Conservation (phyloP, 768 basidiomycete species). For the Boletus pseudo-olivaceus region DNA sequence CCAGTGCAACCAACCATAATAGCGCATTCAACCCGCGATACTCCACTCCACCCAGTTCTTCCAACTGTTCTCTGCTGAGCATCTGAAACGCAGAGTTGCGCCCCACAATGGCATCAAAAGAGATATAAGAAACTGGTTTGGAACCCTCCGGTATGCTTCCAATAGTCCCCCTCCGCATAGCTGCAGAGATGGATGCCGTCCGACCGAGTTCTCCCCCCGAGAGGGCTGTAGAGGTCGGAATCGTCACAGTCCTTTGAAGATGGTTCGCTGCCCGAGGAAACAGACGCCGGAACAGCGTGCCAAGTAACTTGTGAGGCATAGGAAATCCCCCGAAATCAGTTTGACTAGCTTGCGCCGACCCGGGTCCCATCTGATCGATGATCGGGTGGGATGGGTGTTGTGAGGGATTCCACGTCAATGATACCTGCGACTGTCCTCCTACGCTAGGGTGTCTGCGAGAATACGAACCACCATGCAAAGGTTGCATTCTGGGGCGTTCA, state of each 20-base stretch:
- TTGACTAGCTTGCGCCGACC: conserved; percentile 30
- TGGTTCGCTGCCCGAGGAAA: conserved; percentile 62
- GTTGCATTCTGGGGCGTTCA: conserved; percentile 7
- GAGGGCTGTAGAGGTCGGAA: conserved; percentile 66
- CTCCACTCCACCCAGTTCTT: conserved; percentile 92
- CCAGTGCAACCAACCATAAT: conserved; percentile 74
- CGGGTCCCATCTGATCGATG: conserved; percentile 15
- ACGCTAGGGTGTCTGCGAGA: conserved; percentile 13
- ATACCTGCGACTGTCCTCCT: conserved; percentile 12
- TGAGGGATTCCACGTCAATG: conserved; percentile 17
- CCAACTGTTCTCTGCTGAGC: conserved; percentile 77
- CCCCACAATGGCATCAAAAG: conserved; percentile 82
- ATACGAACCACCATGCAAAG: conserved; percentile 7
- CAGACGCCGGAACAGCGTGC: conserved; percentile 44
- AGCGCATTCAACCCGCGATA: conserved; percentile 80
- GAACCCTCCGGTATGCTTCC: conserved; percentile 37
- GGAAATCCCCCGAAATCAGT: conserved; percentile 72
- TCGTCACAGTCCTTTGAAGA: conserved; percentile 68
- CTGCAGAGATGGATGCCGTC: conserved; percentile 17
- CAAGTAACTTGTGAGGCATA: conserved; percentile 58
- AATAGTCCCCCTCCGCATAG: background rate
- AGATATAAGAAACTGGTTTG: conserved; percentile 71
- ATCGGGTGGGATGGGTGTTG: conserved; percentile 7
- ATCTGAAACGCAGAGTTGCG: conserved; percentile 70
- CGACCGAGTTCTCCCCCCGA: conserved; percentile 29